Conservation (phyloP, 371 early-diverging fungal species). For the Rhizomucor miehei region DNA sequence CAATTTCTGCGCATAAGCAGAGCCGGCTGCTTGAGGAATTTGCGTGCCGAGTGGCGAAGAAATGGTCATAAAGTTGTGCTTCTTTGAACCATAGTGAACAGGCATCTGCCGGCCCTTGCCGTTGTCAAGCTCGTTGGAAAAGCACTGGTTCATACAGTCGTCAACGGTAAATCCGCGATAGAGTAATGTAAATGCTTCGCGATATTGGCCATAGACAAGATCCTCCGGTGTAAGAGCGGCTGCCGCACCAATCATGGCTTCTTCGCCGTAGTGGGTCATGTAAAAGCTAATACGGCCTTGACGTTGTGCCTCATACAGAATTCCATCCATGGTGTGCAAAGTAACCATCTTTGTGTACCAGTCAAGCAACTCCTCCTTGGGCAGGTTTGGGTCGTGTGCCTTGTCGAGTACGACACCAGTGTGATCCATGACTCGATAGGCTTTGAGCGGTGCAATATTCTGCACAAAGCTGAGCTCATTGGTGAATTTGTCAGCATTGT, state of each 20-base stretch:
- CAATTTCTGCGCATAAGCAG: constrained; percentile 94
- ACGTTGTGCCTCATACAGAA: constrained; percentile 95
- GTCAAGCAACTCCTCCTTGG: constrained; percentile 68
- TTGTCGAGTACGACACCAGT: constrained; percentile 76
- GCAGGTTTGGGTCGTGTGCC: constrained; percentile 75
- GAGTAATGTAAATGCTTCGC: constrained; percentile 91
- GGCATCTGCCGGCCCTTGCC: constrained; percentile 99
- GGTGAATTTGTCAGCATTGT: constrained; percentile 24
- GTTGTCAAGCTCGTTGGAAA: constrained; percentile 81
- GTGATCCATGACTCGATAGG: constrained; percentile 92
- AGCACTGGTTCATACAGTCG: constrained; percentile 95
- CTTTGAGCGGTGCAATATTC: constrained; percentile 68
- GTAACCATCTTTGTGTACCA: constrained; percentile 90
- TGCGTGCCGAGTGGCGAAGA: constrained; percentile 97
- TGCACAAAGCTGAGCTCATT: constrained; percentile 45
- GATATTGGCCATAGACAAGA: constrained; percentile 93
- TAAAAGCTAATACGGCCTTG: constrained; percentile 98
- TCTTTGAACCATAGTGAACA: constrained; percentile 90
- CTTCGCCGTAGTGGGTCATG: constrained; percentile 98
- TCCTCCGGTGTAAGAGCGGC: constrained; percentile 85
- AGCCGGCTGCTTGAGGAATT: constrained; percentile 97
- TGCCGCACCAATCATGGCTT: constrained; percentile 91
- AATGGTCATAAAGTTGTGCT: constrained; percentile 92
- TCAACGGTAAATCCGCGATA: constrained; percentile 93
- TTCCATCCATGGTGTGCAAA: constrained; percentile 88